Percentiles rank a stretch among this genome's conserved stretches.
Evolutionary conservation across 2,329 filamentous ascomycete genomes (phyloP).

Genomic region (Diaporthe australafricana): DNA sequence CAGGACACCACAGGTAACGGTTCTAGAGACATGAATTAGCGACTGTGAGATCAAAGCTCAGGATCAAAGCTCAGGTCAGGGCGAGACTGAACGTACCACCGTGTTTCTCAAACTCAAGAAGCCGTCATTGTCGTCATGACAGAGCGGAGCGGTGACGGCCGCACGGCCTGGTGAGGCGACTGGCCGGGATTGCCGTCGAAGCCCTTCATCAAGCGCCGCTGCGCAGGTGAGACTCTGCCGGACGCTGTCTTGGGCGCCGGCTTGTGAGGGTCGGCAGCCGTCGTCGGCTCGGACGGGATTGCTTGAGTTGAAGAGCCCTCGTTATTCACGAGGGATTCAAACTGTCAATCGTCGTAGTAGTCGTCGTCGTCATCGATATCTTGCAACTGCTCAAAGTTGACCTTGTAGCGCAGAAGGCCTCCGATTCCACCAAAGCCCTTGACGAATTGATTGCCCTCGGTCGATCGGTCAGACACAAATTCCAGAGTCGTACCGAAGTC

Average conservation of each 20-base stretch:
- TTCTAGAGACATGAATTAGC: constrained; percentile 23
- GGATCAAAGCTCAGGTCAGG: neutral
- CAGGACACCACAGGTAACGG: constrained; percentile 33
- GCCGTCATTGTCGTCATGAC: constrained; percentile 75
- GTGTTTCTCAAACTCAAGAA: constrained; percentile 58
- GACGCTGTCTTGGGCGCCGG: constrained; percentile 54
- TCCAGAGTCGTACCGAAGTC: constrained; percentile 96
- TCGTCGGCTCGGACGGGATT: constrained; percentile 50
- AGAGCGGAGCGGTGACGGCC: constrained; percentile 76
- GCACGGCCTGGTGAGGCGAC: constrained; percentile 63
- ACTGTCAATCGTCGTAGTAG: constrained; percentile 96
- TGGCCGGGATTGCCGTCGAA: constrained; percentile 58
- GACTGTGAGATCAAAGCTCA: neutral
- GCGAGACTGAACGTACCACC: constrained; percentile 23
- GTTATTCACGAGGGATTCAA: constrained; percentile 85
- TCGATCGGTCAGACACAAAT: constrained; percentile 97
- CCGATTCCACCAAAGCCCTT: constrained; percentile 99
- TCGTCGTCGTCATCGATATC: constrained; percentile 93
- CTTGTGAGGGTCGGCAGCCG: constrained; percentile 50
- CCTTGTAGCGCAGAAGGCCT: constrained; percentile 97
- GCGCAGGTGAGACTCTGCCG: constrained; percentile 49
- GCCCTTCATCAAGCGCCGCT: constrained; percentile 61
- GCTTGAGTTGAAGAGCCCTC: constrained; percentile 82
- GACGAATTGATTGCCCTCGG: constrained; percentile 99
- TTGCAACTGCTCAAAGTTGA: constrained; percentile 99